Evolutionary conservation across 805 yeast species (phyloP), one percentile per base, ranked within the genome.

Genomic region (Candida succiphila): DNA sequence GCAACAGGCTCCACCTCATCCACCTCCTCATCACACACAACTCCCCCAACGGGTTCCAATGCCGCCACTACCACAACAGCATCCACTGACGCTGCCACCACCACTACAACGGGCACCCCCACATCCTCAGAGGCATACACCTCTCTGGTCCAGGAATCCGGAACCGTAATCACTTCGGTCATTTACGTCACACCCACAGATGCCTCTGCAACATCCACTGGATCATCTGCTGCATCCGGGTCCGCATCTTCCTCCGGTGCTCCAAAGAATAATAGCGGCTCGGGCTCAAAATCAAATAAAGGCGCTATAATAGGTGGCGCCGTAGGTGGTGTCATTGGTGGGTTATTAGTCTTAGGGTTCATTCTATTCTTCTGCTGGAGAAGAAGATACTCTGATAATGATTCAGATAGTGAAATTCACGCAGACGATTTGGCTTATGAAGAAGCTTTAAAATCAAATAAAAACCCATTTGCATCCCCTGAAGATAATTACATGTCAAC

Each of bases 381-480:
- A 32, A 53, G 64, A 32, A 61, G 65, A 39, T 58, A 58, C 27
- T 43, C 46, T 25, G 50, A 52, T 34, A 54, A 55, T 26, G 33
- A 42, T 27, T 47, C 53, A 46, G 51, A 40, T 63, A 69, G 46
- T 61, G 68, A 42, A 2, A 39, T 48, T 17, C 65, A 65, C 34
- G 59, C 69, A 16, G 69, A 70, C 47, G 80, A 74, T 45, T 63
- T 69, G 26, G 79, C 72, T 4, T 72, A 71, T 44, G 73, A 67
- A 42, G 75, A 71, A 38, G 78, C 77, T 5, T 54, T 74, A 34
- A 71, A 72, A 42, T 65, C 78, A 22, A 66, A 66, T 33, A 38
- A 51, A 46, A 77, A 80, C 48, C 87, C 87, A 34, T 78, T 80
- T 46, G 73, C 72, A 17, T 65, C 69, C 30, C 75, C 77, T 1